These are phyloP conservation scores for Phytomonas sp. DNA, from an alignment of 208 protist species.

Conservation along the genomic window DNA sequence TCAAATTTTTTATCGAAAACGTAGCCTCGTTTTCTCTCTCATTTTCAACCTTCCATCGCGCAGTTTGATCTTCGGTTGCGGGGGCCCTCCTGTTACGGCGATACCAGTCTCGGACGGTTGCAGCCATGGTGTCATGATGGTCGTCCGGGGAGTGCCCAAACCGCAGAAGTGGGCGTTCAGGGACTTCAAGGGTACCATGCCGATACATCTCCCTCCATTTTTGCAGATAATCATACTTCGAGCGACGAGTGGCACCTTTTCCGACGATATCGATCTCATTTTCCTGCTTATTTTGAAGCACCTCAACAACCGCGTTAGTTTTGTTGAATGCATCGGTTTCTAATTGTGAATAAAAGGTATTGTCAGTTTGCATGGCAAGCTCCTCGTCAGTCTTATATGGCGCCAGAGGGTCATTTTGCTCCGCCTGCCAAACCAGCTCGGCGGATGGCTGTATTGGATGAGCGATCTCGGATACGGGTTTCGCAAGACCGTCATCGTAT, in stretches of 20 bases:
- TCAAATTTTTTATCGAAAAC: conserved; percentile 28
- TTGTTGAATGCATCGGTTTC: conserved; percentile 33
- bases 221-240: conserved; percentile 86
- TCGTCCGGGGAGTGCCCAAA: conserved; percentile 73
- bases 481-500: conserved; percentile 54
- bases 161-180: conserved; percentile 49
- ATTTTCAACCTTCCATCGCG: conserved; percentile 34
- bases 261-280: conserved; percentile 39
- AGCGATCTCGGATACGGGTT: conserved; percentile 66
- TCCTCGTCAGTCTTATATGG: conserved; percentile 85
- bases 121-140: conserved; percentile 59
- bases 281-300: conserved; percentile 50
- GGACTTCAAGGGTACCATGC: conserved; percentile 80
- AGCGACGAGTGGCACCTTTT: conserved; percentile 49
- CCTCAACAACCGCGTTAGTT: conserved; percentile 43
- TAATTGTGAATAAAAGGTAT: conserved; percentile 67
- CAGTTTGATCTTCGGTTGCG: conserved; percentile 29
- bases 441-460: conserved; percentile 44
- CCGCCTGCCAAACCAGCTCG: conserved; percentile 76
- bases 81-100: conserved; percentile 40
- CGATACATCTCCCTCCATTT: conserved; percentile 90
- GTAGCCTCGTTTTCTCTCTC: conserved; percentile 25
- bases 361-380: conserved; percentile 75
- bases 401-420: conserved; percentile 53
- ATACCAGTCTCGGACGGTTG: conserved; percentile 73